Base-by-base conservation (phyloP, 1,139 yeast genomes). In the Pichia sp. region DNA sequence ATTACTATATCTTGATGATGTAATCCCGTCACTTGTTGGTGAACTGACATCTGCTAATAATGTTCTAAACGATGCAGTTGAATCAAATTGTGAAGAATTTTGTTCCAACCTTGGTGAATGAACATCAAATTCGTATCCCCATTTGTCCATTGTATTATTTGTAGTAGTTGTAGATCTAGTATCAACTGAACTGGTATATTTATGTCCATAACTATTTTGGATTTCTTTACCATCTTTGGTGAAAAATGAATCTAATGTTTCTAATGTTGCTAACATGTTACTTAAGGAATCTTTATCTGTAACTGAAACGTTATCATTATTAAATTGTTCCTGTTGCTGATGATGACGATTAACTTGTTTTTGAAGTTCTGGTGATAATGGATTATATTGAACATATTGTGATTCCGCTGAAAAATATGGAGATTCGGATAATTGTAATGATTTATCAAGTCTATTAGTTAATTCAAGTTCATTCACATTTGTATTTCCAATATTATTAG, bases 181-280 rank as follows among this genome's bases (percentile, higher is more conserved):
- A 33, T 66, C 72, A 28, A 62, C 60, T 3, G 69, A 65, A 6
- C 61, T 58, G 37, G 53, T 61, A 43, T 60, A 54, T 37, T 59
- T 57, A 38, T 60, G 63, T 4, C 59, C 56, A 42, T 51, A 52
- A 8, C 50, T 40, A 9, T 49, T 53, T 8, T 50, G 47, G n/a
- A 54, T 41, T 24, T 49, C 56, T 35, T 66, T 64, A 18, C 64
- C 42, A 43, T 83, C 93, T 40, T 80, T 82, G 0, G 95, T 85
- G 64, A 91, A 91, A 59, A 91, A 91, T 11, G 91, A 81, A 60
- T 91, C 97, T 51, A 91, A 72, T 55, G 88, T 94, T 56, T 89
- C 97, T 48, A 91, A 68, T n/a, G 94, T 95, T 0, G 96, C 95
- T 80, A 95, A 84, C 83, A 91, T 88, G 55, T 88, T 87, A 58